Conservation (phyloP, 2,329 filamentous ascomycete genomes). For the Sporothrix pallida region DNA sequence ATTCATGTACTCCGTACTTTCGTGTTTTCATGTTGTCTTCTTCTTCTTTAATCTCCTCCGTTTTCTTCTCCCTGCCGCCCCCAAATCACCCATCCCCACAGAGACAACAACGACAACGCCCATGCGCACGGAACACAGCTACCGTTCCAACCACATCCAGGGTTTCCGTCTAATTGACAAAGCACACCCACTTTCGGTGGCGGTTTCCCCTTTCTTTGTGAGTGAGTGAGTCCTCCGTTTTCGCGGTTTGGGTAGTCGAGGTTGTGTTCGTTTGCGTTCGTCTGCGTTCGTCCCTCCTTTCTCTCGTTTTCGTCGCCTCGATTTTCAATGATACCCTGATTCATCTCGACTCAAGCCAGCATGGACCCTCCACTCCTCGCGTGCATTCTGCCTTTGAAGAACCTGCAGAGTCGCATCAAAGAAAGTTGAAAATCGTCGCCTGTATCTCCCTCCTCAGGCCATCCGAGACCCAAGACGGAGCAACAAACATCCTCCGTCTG, state of each 20-base stretch:
- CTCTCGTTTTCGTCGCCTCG: background rate
- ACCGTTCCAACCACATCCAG: conserved; percentile 7
- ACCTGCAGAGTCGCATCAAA: conserved; percentile 1
- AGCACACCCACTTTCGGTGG: conserved; percentile 23
- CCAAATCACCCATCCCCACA: conserved; percentile 18
- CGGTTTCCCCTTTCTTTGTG: background rate
- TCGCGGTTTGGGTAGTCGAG: background rate
- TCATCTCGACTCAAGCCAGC: background rate
- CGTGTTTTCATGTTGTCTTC: too few species aligned
- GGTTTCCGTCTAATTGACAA: conserved; percentile 21
- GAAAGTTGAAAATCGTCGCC: background rate
- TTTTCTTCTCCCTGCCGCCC: background rate
- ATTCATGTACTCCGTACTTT: too few species aligned
- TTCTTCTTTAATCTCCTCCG: background rate
- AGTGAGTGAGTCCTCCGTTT: too few species aligned
- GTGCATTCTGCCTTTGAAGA: background rate
- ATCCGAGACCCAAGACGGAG: background rate
- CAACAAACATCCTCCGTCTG: background rate
- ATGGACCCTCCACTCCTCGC: background rate
- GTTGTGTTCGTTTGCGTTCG: background rate
- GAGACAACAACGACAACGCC: conserved; percentile 16
- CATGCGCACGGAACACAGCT: conserved; percentile 25
- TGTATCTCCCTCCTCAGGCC: background rate
- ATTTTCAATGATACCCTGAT: background rate
- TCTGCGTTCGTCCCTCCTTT: background rate